Evolutionary conservation across 148 eudicot genomes (phyloP).

Genomic region (Fallopia convolvulus): DNA sequence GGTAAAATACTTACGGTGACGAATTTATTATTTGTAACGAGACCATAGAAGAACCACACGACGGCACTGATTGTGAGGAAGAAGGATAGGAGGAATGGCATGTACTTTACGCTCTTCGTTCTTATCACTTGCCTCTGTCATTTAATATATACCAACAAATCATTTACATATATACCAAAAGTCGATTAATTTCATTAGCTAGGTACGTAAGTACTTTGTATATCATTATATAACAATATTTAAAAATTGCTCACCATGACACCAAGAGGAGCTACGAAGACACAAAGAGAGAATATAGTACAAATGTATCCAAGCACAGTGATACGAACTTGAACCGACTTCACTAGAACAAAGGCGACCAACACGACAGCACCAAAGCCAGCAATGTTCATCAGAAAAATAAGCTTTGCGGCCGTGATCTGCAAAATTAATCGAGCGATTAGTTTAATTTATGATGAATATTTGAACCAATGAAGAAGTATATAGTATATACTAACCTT

Average conservation of each 20-base stretch:
- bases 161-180: too few species aligned
- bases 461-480: neutral
- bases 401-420: conserved; percentile 37
- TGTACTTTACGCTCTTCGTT: conserved; percentile 43
- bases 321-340: conserved; percentile 30
- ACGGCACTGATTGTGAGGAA: conserved; percentile 26
- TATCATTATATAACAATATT: too few species aligned
- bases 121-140: conserved; percentile 35
- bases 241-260: conserved; percentile 34
- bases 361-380: conserved; percentile 42
- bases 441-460: too few species aligned
- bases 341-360: conserved; percentile 33
- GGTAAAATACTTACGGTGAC: too few species aligned
- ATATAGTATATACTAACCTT: conserved; percentile 25
- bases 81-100: conserved; percentile 39
- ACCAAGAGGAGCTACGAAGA: conserved; percentile 65
- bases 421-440: conserved; percentile 13
- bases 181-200: too few species aligned
- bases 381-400: conserved; percentile 42
- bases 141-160: neutral
- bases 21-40: neutral
- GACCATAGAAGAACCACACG: conserved; percentile 37
- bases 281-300: conserved; percentile 43
- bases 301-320: conserved; percentile 55
- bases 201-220: too few species aligned